These are phyloP conservation scores for Podospora bellae-mahoneyi DNA, from an alignment of 495 filamentous ascomycete species.

Conservation along the genomic window DNA sequence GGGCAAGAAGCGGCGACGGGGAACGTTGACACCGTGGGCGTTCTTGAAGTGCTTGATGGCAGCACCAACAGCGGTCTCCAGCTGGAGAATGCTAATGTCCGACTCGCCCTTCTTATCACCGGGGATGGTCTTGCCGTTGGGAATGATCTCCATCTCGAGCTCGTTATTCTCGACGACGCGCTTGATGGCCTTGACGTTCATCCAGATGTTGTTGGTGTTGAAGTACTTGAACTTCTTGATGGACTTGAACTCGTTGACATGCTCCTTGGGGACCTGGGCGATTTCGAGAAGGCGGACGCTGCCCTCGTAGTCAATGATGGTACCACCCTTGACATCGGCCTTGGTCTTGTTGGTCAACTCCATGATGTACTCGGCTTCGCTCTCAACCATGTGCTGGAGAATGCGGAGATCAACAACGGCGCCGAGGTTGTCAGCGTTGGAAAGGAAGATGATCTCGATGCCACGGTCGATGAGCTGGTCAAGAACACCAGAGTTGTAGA, in stretches of 20 bases:
- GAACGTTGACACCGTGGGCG: slow-evolving; percentile 98
- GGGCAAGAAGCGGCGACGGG: slow-evolving; percentile 93
- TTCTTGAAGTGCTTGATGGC: slow-evolving; percentile 98
- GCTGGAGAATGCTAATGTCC: slow-evolving; percentile 93
- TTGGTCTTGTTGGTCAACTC: slow-evolving; percentile 99
- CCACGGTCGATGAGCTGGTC: slow-evolving; percentile 93
- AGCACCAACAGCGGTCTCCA: slow-evolving; percentile 97
- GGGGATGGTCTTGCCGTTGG: slow-evolving; percentile 96
- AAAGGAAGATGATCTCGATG: slow-evolving; percentile 97
- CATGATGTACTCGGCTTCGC: slow-evolving; percentile 97
- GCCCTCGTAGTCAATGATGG: slow-evolving; percentile 99
- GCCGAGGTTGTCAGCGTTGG: slow-evolving; percentile 98
- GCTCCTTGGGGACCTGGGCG: slow-evolving; percentile 99
- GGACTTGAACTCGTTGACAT: slow-evolving; percentile 99
- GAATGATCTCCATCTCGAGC: slow-evolving; percentile 99
- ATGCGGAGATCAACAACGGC: slow-evolving; percentile 97
- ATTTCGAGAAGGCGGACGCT: slow-evolving; percentile 96
- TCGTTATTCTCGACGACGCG: slow-evolving; percentile 98
- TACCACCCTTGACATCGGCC: slow-evolving; percentile 99
- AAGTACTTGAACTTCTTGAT: slow-evolving; percentile 99
- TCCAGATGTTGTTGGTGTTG: slow-evolving; percentile 99
- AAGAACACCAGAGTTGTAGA: slow-evolving; percentile 98
- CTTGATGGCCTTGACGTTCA: slow-evolving; percentile 97
- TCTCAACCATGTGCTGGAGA: slow-evolving; percentile 98
- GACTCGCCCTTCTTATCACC: slow-evolving; percentile 99